Base-by-base conservation (phyloP, 1,139 yeast genomes). In the Starmera stellimalicola region DNA sequence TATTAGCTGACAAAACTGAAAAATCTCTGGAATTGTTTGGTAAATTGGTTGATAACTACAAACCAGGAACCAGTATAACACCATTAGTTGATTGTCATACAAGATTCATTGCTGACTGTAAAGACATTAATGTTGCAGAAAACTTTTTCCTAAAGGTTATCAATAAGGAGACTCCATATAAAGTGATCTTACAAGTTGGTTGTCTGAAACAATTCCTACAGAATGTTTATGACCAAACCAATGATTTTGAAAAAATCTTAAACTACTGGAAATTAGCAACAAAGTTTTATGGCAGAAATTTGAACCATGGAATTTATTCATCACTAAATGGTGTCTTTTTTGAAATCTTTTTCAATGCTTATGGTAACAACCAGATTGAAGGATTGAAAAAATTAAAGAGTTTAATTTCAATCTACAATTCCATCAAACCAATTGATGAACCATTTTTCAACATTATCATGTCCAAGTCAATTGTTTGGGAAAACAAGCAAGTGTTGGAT, bases 81-180 rank as follows among this genome's bases (percentile, higher is more conserved):
- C 66, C 73, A 36, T 55, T 73, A 51, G 64, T 70, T 31, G 82
- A 79, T 55, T 76, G 81, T 33, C 94, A 82, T 57, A 67, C 80
- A 42, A 70, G 82, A 3, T 85, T 87, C 50, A 78, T 87, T 50
- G 94, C 95, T 32, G 77, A 75, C 43, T 80, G 88, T 55, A 75
- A 76, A 45, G 93, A 85, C 47, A 65, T 79, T 33, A 66, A 65
- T 23, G 75, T 84, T 32, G 84, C 95, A 5, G 73, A 71, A 49
- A 71, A 74, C 33, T 82, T 82, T 50, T 85, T 80, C 52, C 75
- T 75, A 42, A 79, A 79, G 51, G 88, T 87, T 1, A 63, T 81
- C 33, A 65, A 68, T 38, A 62, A 62, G 36, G 76, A 75, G 39
- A 76, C 81, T 64, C 94, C 94, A 15, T 83, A 83, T 54, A 60